phyloP scores from a whole-genome alignment of 805 yeast species.

The Zygotorulaspora danielsina region DNA sequence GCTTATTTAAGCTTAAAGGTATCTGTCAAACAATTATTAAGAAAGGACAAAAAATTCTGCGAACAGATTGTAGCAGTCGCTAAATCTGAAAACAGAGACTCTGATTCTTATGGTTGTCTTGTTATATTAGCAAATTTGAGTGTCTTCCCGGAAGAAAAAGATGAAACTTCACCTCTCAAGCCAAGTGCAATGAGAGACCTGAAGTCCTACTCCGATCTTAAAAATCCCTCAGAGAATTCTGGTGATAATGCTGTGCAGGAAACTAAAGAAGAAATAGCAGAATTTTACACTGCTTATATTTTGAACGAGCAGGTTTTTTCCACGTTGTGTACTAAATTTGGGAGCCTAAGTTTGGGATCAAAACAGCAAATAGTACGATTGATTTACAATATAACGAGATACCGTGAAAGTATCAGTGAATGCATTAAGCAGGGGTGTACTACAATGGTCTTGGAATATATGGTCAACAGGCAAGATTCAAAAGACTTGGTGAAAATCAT shows the following conservation, averaged over 20 bases:
- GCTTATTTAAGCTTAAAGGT: constrained; percentile 47
- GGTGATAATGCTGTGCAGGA: constrained; percentile 16
- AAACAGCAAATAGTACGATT: constrained; percentile 34
- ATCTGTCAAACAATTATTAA: constrained; percentile 35
- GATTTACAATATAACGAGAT: constrained; percentile 32
- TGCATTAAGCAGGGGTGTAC: constrained; percentile 48
- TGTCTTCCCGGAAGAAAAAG: constrained; percentile 17
- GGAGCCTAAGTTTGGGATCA: constrained; percentile 21
- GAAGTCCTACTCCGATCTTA: constrained; percentile 32
- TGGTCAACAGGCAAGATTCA: constrained; percentile 22
- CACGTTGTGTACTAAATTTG: constrained; percentile 13
- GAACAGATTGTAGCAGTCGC: constrained; percentile 30
- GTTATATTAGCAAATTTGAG: constrained; percentile 36
- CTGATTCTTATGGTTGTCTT: constrained; percentile 34
- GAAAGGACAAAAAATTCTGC: constrained; percentile 38
- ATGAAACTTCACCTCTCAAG: constrained; percentile 9
- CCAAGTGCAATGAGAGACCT: constrained; percentile 29
- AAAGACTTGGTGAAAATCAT: constrained; percentile 27
- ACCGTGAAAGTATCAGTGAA: constrained; percentile 22
- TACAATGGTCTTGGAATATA: constrained; percentile 38
- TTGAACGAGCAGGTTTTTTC: constrained; percentile 25
- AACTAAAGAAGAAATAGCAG: constrained; percentile 19
- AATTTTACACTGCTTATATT: constrained; percentile 21
- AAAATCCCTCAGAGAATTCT: constrained; percentile 20
- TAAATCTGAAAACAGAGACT: constrained; percentile 14